Evolutionary conservation across 306 rosid species (phyloP).

Genomic region (Castanospermum australe): DNA sequence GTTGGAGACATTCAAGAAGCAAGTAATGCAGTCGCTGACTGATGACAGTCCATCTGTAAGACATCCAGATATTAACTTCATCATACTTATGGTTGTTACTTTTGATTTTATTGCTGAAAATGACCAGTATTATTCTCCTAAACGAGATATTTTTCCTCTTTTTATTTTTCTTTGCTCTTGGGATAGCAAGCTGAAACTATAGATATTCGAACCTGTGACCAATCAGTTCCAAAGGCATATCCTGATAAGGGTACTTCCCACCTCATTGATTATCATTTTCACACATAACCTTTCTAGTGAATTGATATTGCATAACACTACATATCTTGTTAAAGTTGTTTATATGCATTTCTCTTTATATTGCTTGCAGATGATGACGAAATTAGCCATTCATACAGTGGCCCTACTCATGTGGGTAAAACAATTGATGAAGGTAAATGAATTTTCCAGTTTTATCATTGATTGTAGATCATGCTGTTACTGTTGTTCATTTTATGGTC

Average conservation of each 20-base stretch:
- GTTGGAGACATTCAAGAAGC: slow-evolving; percentile 93
- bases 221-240: slow-evolving; percentile 81
- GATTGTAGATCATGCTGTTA: neutral
- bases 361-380: slow-evolving; percentile 65
- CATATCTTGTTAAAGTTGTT: neutral
- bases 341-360: slow-evolving; percentile 26
- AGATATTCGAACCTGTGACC: slow-evolving; percentile 96
- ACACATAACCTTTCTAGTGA: neutral
- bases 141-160: neutral
- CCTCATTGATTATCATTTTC: slow-evolving; percentile 19
- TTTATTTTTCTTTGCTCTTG: neutral
- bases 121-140: slow-evolving; percentile 8
- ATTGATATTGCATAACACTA: neutral
- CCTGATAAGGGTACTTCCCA: slow-evolving; percentile 70
- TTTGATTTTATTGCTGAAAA: slow-evolving; percentile 12
- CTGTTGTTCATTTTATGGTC: neutral
- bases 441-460: slow-evolving; percentile 18
- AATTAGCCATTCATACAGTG: slow-evolving; percentile 53
- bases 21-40: slow-evolving; percentile 84
- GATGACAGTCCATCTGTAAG: slow-evolving; percentile 86
- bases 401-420: slow-evolving; percentile 44
- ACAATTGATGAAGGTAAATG: slow-evolving; percentile 72
- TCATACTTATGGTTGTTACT: neutral
- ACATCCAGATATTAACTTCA: slow-evolving; percentile 22
- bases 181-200: slow-evolving; percentile 74